Percentiles rank a stretch among this genome's conserved stretches.
Conservation (phyloP, 2,329 filamentous ascomycete genomes). For the Neurospora crassa region DNA sequence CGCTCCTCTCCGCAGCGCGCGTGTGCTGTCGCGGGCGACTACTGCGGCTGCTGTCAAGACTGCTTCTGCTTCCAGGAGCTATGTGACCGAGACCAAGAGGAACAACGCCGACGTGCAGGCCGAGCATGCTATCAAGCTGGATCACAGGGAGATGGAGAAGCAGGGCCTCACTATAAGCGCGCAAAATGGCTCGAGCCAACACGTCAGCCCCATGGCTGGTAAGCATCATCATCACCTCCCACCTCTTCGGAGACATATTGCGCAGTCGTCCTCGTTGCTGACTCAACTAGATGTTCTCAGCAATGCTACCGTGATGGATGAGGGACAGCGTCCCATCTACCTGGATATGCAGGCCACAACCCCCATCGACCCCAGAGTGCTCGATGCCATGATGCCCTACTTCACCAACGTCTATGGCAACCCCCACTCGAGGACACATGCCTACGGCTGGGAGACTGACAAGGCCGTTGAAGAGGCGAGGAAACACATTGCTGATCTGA, state of each 20-base stretch:
- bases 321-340: constrained; percentile 89
- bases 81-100: constrained; percentile 76
- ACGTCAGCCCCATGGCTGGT: constrained; percentile 74
- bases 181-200: constrained; percentile 48
- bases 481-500: constrained; percentile 71
- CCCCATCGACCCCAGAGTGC: constrained; percentile 83
- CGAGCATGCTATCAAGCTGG: constrained; percentile 75
- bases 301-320: constrained; percentile 85
- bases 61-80: constrained; percentile 37
- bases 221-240: constrained; percentile 17
- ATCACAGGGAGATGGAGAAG: constrained; percentile 72
- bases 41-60: constrained; percentile 17
- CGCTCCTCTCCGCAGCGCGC: constrained; percentile 24
- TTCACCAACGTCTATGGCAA: constrained; percentile 93
- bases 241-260: not conserved
- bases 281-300: constrained; percentile 62
- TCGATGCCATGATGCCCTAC: constrained; percentile 94
- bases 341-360: constrained; percentile 98
- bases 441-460: constrained; percentile 98
- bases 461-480: constrained; percentile 85
- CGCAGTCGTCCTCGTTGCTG: constrained; percentile 1
- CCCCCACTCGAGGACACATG: constrained; percentile 92
- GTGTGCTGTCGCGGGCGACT: constrained; percentile 23
- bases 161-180: constrained; percentile 45
- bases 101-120: constrained; percentile 72